Conservation (phyloP, 257 asterid species). For the Striga asiatica region DNA sequence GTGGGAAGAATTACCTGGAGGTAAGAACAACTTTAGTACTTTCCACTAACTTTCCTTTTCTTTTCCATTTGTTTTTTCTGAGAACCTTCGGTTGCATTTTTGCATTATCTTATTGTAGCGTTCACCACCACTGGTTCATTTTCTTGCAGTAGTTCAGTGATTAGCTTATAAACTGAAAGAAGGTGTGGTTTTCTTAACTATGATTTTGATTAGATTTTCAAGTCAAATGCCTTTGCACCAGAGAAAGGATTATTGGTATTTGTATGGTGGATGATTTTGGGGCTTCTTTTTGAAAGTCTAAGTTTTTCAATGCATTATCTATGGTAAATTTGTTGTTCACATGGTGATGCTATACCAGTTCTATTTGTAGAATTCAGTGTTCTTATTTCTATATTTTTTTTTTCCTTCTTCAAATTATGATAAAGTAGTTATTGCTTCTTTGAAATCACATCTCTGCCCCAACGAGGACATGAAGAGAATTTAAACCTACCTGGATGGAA, state of each 20-base stretch:
- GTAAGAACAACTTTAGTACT: constrained; percentile 26
- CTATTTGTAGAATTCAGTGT: too few species aligned
- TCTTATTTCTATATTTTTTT: too few species aligned
- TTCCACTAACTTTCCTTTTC: constrained; percentile 1
- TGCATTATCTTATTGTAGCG: too few species aligned
- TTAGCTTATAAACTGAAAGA: neutral
- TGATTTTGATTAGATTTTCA: neutral
- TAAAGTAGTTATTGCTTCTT: too few species aligned
- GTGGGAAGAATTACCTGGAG: constrained; percentile 82
- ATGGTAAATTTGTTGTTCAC: too few species aligned
- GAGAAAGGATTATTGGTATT: neutral
- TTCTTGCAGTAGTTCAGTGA: neutral
- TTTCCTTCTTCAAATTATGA: too few species aligned
- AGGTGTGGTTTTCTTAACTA: neutral
- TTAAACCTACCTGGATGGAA: too few species aligned
- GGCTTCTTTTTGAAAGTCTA: neutral
- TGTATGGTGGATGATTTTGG: neutral
- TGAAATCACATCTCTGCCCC: too few species aligned
- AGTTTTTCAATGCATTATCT: neutral
- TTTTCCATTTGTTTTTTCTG: neutral
- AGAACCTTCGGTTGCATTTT: too few species aligned
- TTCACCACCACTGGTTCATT: neutral
- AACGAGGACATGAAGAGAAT: too few species aligned
- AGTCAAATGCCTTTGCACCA: neutral
- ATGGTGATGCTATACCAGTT: too few species aligned